A percentile compares a stretch with the other conserved stretches of the same genome.
Conservation (phyloP, 2,329 filamentous ascomycete species). For the Ceratocystis harringtonii region DNA sequence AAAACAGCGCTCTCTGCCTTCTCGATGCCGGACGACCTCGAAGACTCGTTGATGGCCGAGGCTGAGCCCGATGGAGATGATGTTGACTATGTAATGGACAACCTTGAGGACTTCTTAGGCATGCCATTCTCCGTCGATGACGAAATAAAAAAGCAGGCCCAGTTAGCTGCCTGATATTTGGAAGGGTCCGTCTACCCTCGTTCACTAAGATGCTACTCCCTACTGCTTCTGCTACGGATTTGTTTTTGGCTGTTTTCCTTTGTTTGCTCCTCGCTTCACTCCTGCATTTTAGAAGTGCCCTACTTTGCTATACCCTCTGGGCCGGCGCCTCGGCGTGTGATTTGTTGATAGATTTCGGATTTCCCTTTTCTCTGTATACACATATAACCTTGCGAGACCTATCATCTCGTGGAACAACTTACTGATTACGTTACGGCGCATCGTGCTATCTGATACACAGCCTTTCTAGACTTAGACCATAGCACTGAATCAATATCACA, state of each 20-base stretch:
- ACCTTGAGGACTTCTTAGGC: slow-evolving; percentile 32
- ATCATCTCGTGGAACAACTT: neutral
- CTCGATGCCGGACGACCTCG: neutral
- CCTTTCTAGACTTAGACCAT: neutral
- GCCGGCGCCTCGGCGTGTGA: neutral
- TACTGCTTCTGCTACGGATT: neutral
- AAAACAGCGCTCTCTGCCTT: neutral
- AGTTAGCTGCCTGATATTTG: slow-evolving; percentile 5
- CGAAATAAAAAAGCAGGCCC: slow-evolving; percentile 19
- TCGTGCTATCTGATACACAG: neutral
- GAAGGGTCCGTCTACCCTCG: too few relatives aligned
- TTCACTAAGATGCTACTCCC: too few relatives aligned
- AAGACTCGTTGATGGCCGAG: slow-evolving; percentile 15
- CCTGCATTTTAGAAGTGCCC: slow-evolving; percentile 5
- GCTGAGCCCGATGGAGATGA: slow-evolving; percentile 29
- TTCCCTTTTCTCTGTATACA: neutral
- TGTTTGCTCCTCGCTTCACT: slow-evolving; percentile 19
- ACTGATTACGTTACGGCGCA: neutral
- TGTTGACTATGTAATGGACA: slow-evolving; percentile 32
- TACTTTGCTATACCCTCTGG: neutral
- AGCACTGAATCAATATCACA: neutral
- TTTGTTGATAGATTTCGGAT: slow-evolving; percentile 6
- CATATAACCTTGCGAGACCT: neutral
- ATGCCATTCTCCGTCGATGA: slow-evolving; percentile 25
- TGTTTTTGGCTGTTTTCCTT: neutral